A percentile compares a stretch with the other conserved stretches of the same genome.
Evolutionary conservation across 495 filamentous ascomycete genomes (phyloP).

Genomic region (Parmelia sp.): DNA sequence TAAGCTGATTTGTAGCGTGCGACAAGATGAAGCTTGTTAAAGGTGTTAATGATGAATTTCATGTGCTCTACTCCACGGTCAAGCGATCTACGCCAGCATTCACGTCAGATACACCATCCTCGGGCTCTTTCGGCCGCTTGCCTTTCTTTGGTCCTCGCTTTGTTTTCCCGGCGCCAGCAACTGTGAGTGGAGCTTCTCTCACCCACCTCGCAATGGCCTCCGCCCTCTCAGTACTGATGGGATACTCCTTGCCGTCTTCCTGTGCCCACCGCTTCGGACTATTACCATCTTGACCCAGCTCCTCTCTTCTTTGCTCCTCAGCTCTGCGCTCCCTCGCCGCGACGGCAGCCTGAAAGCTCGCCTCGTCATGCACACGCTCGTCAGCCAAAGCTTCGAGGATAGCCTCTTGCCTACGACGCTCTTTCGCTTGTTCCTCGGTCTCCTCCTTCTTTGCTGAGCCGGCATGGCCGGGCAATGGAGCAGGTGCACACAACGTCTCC

Average conservation of each 20-base stretch:
- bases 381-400: conserved; percentile 59
- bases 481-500: conserved; percentile 65
- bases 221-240: conserved; percentile 62
- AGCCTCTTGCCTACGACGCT: conserved; percentile 55
- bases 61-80: not conserved
- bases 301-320: conserved; percentile 26
- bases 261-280: conserved; percentile 55
- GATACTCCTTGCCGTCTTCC: conserved; percentile 60
- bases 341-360: conserved; percentile 55
- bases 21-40: not conserved
- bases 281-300: conserved; percentile 10
- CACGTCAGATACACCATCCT: not conserved
- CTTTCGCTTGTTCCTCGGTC: conserved; percentile 43
- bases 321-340: conserved; percentile 45
- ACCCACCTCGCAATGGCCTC: conserved; percentile 64
- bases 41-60: not conserved
- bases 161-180: conserved; percentile 16
- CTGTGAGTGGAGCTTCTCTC: conserved; percentile 46
- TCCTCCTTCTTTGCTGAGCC: conserved; percentile 38
- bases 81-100: conserved; percentile 1
- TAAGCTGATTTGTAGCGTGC: not conserved
- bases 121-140: not conserved
- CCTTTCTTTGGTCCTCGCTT: conserved; percentile 18
- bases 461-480: conserved; percentile 48
- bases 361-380: conserved; percentile 58